These are phyloP conservation scores for Danielia oregonensis DNA, from an alignment of 805 yeast genomes.

Conservation along the genomic window DNA sequence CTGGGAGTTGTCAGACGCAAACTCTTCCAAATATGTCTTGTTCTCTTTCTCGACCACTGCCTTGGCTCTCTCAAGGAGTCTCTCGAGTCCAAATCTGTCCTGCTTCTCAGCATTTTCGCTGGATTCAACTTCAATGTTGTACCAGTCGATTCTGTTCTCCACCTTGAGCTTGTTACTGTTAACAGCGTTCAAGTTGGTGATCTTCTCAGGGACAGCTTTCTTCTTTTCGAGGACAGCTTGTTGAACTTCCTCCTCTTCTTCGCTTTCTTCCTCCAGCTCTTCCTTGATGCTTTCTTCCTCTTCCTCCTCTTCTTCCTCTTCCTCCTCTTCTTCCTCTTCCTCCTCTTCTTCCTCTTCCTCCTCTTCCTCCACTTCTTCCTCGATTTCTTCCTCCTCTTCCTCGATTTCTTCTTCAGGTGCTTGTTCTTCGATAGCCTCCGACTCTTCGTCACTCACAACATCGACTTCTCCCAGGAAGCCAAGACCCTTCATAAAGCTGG, in stretches of 20 bases:
- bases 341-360: constrained; percentile 7
- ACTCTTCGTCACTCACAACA: constrained; percentile 27
- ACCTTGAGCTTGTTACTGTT: constrained; percentile 53
- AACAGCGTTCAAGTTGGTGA: constrained; percentile 45
- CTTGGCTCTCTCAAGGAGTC: constrained; percentile 64
- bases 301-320: constrained; percentile 27
- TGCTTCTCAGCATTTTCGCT: constrained; percentile 31
- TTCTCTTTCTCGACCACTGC: constrained; percentile 67
- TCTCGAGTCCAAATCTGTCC: constrained; percentile 54
- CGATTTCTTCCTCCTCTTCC: constrained; percentile 12
- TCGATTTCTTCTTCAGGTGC: constrained; percentile 23
- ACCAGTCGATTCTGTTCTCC: constrained; percentile 74
- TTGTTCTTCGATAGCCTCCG: constrained; percentile 10
- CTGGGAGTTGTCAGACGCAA: constrained; percentile 73
- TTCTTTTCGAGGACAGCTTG: constrained; percentile 32
- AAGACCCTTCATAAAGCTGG: constrained; percentile 59
- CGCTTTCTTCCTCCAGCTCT: too few species aligned
- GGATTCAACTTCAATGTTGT: constrained; percentile 43
- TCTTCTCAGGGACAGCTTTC: constrained; percentile 24
- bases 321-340: constrained; percentile 10
- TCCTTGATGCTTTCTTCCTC: constrained; percentile 41
- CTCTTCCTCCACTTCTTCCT: constrained; percentile 8
- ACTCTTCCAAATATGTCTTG: constrained; percentile 64
- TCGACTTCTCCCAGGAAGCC: constrained; percentile 49
- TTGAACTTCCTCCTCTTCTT: constrained; percentile 28